Evolutionary conservation across 495 filamentous ascomycete genomes (phyloP).

Genomic region (Talaromyces ruber): DNA sequence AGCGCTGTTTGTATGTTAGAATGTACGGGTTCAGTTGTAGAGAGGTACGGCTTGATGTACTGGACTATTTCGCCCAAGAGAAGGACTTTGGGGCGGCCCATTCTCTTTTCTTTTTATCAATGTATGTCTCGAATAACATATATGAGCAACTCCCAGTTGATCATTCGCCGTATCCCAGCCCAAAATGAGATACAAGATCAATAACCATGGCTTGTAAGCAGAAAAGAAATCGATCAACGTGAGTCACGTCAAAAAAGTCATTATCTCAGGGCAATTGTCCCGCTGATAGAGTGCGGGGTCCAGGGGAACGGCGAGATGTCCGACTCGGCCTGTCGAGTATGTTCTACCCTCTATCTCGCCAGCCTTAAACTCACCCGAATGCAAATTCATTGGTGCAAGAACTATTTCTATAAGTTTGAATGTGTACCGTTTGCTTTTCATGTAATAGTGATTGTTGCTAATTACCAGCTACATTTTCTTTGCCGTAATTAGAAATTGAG

Average conservation of each 20-base stretch:
- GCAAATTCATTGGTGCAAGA: background rate
- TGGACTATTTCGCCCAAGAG: conserved; percentile 50
- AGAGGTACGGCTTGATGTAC: conserved; percentile 15
- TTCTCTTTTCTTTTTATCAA: background rate
- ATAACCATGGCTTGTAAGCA: background rate
- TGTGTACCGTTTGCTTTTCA: background rate
- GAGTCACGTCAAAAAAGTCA: background rate
- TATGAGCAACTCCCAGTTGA: too few relatives aligned
- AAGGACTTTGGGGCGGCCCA: conserved; percentile 34
- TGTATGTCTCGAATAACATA: background rate
- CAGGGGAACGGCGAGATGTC: background rate
- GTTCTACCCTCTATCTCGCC: too few relatives aligned
- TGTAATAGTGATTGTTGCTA: background rate
- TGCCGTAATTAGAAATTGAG: background rate
- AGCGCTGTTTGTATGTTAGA: conserved; percentile 19
- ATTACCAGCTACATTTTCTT: background rate
- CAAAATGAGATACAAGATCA: too few relatives aligned
- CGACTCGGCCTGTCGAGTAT: background rate
- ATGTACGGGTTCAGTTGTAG: background rate
- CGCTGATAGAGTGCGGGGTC: background rate
- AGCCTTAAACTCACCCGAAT: too few relatives aligned
- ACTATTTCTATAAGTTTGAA: background rate
- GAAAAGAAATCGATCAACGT: background rate
- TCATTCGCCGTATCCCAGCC: too few relatives aligned
- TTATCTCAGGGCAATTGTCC: background rate